These are phyloP conservation scores for Phialocephala subalpina DNA, from an alignment of 2,329 filamentous ascomycete genomes.

Conservation along the genomic window DNA sequence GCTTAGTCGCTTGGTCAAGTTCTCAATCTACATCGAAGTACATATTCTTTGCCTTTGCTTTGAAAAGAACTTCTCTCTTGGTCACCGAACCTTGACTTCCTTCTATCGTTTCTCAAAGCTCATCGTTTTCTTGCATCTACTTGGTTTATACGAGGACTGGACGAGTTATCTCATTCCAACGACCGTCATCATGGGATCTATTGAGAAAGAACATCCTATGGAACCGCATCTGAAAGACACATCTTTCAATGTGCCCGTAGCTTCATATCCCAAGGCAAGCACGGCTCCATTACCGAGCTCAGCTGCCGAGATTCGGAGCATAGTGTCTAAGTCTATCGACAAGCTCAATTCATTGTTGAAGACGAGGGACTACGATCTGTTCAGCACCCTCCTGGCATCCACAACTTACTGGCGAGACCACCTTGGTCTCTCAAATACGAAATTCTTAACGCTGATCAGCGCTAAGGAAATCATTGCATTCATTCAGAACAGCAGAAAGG, in stretches of 20 bases:
- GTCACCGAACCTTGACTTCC: background rate
- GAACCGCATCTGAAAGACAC: slow-evolving; percentile 17
- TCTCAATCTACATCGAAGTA: background rate
- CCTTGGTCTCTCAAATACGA: slow-evolving; percentile 10
- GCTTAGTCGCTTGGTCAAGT: background rate
- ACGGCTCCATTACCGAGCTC: background rate
- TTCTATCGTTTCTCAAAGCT: no score
- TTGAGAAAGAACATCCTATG: background rate
- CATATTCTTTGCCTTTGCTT: background rate
- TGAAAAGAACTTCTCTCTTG: background rate
- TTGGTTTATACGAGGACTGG: background rate
- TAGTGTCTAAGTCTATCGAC: background rate
- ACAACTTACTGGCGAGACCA: slow-evolving; percentile 15
- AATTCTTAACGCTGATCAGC: slow-evolving; percentile 4
- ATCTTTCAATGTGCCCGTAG: slow-evolving; percentile 10
- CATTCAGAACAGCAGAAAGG: background rate
- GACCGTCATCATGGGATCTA: slow-evolving; percentile 11
- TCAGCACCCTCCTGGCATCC: background rate
- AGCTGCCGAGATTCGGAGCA: background rate
- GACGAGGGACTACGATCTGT: background rate
- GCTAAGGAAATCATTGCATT: slow-evolving; percentile 4
- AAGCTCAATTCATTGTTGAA: background rate
- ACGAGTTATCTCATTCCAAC: background rate
- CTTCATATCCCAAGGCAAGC: slow-evolving; percentile 12
- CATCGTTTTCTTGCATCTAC: no score